Percentiles rank a stretch among this genome's conserved stretches.
phyloP scores from a whole-genome alignment of 768 basidiomycete species.

The Suillus clintonianus region DNA sequence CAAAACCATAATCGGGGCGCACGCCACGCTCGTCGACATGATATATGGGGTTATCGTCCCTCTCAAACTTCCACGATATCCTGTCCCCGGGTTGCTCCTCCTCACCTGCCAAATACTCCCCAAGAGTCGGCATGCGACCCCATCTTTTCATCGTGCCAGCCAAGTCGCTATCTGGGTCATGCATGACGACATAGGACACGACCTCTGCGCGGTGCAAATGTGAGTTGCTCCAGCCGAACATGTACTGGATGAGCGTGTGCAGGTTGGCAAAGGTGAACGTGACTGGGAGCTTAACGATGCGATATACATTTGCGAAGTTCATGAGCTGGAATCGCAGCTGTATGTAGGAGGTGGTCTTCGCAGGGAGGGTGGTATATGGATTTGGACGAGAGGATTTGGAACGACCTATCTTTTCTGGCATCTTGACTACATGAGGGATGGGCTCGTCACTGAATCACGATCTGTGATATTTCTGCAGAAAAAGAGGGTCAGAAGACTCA shows the following conservation, averaged over 20 bases:
- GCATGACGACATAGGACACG: conserved; percentile 21
- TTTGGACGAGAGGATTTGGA: neutral
- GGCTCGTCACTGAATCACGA: neutral
- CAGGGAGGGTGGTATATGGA: conserved; percentile 16
- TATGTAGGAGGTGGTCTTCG: conserved; percentile 19
- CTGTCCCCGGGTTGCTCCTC: conserved; percentile 1
- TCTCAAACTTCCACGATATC: conserved; percentile 16
- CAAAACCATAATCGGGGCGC: neutral
- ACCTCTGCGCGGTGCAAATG: conserved; percentile 26
- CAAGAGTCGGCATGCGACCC: conserved; percentile 18
- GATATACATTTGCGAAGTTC: conserved; percentile 26
- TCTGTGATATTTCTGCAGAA: neutral
- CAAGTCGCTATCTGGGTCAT: conserved; percentile 1
- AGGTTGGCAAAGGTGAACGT: conserved; percentile 34
- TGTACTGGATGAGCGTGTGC: conserved; percentile 27
- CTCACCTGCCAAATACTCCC: conserved; percentile 16
- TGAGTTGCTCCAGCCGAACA: conserved; percentile 32
- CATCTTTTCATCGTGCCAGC: conserved; percentile 23
- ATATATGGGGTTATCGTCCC: conserved; percentile 19
- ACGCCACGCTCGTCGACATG: conserved; percentile 3
- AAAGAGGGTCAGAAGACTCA: conserved; percentile 13
- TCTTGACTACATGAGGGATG: neutral
- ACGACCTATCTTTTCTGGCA: neutral
- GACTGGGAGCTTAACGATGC: conserved; percentile 22
- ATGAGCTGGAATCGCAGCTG: conserved; percentile 32